phyloP scores from a whole-genome alignment of 768 basidiomycete species.

The Macrocybe gigantea region DNA sequence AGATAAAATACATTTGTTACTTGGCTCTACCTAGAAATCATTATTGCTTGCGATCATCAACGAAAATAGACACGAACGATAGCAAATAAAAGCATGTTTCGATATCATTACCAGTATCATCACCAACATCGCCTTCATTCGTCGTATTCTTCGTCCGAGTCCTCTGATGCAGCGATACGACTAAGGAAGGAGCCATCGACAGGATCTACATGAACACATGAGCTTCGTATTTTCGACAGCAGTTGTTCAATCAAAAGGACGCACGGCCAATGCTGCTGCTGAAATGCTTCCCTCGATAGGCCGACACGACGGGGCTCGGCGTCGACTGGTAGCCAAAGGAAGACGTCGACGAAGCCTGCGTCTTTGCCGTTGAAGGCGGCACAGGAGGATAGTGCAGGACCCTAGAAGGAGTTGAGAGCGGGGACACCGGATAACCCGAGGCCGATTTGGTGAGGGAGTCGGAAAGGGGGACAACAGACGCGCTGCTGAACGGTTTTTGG shows the following conservation, averaged over 20 bases:
- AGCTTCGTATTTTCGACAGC: background rate
- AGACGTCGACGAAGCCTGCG: constrained; percentile 26
- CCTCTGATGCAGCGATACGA: constrained; percentile 10
- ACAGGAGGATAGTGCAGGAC: constrained; percentile 29
- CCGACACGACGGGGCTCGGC: constrained; percentile 36
- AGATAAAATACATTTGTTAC: too few species aligned
- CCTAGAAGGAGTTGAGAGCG: constrained; percentile 34
- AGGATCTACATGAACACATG: constrained; percentile 21
- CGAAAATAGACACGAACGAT: too few species aligned
- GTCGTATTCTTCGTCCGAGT: constrained; percentile 14
- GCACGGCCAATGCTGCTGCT: constrained; percentile 29
- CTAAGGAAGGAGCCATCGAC: constrained; percentile 36
- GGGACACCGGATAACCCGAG: constrained; percentile 29
- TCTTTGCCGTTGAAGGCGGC: constrained; percentile 24
- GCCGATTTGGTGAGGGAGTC: constrained; percentile 22
- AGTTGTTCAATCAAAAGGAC: constrained; percentile 6
- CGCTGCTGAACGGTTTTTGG: constrained; percentile 38
- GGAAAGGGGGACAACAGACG: constrained; percentile 15
- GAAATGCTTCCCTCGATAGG: constrained; percentile 35
- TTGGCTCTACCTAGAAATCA: too few species aligned
- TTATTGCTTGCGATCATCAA: too few species aligned
- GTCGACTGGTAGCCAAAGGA: constrained; percentile 25
- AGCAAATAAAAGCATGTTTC: too few species aligned
- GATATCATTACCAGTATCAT: too few species aligned
- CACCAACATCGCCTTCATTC: background rate